Evolutionary conservation across 768 basidiomycete genomes (phyloP), one percentile per base, ranked within the genome.

Genomic region (Mrakia gelida): DNA sequence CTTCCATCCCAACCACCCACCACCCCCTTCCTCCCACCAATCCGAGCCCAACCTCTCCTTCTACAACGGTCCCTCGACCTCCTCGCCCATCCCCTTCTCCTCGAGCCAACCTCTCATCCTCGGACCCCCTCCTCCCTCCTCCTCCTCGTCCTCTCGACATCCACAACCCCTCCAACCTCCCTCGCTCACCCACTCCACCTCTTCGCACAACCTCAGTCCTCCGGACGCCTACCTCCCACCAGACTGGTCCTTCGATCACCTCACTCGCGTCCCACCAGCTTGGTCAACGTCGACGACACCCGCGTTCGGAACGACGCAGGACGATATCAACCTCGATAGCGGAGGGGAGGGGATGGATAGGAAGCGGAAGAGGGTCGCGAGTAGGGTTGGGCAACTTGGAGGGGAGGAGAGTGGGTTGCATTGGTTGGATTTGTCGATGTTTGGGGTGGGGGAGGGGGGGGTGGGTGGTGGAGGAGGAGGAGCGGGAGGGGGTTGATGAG

Each of bases 401-500:
- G 52, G 10, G 11, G 72, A 56, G 15, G 72, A 73, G 34, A 41
- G 26, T 23, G 72, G 72, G 56, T 10, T 73, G 72, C 72, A 73
- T 9, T 73, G 72, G 72, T n/a, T 73, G 72, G 72, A 73, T n/a
- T 32, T 73, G 34, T 59, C 54, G 28, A 73, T 61, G 72, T 61
- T 73, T 26, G 72, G 72, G 4, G 72, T 54, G n/a, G 59, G 26
- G 10, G 59, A 23, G 7, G 59, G 59, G 28, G 59, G 59, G 7
- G 23, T 2, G 56, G 26, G 56, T 56, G n/a, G n/a, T n/a, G n/a
- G n/a, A n/a, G n/a, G n/a, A n/a, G n/a, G n/a, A n/a, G 56, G 56
- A 56, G 56, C 7, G 23, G 23, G 56, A 56, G 56, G 56, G 56
- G 26, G 52, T 26, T 54, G 45, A 49, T 15, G 45, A 49, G 45